Base-by-base conservation (phyloP, 768 basidiomycete genomes). In the Suillus bovinus region DNA sequence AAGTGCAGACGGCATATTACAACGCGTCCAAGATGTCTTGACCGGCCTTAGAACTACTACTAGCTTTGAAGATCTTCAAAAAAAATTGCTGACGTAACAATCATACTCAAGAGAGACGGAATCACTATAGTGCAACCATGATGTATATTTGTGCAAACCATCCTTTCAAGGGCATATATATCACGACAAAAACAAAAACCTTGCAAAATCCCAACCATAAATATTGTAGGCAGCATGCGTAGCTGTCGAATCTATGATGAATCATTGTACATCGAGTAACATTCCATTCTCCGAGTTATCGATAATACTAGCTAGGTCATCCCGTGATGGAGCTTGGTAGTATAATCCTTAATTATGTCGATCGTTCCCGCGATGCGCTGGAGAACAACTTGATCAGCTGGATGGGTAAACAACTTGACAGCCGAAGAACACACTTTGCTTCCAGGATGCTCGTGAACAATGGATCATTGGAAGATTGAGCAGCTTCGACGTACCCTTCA, bases 1-100 rank as follows among this genome's bases (percentile, higher is more conserved):
- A 63, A 99, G 87, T 68, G 87, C 87, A 34, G 92, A 89, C 38
- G 79, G 73, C 88, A 86, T 86, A 41, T 55, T 58, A 16, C 38
- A 41, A 20, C 22, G 38, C 38, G 55, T 39, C 24, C 24, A 10
- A 27, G 24, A 24, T 33, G 33, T 10, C 9, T 33, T 33, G 1
- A 33, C 33, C 1, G 33, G 33, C 33, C 33, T 33, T 34, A n/a
- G n/a, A n/a, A n/a, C n/a, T n/a, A n/a, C n/a, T n/a, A n/a, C n/a
- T n/a, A n/a, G n/a, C n/a, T n/a, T n/a, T n/a, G n/a, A n/a, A n/a
- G 33, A 34, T 34, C 33, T 34, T 34, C 33, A 34, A 34, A 34
- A 34, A 34, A 34, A 34, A 10, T 10, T 34, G 33, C 33, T 34
- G 33, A 34, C 33, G 9, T 34, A 34, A 34, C 9, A 34, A 34